phyloP scores from a whole-genome alignment of 371 early-diverging fungal genomes.

The Entomophthora muscae region DNA sequence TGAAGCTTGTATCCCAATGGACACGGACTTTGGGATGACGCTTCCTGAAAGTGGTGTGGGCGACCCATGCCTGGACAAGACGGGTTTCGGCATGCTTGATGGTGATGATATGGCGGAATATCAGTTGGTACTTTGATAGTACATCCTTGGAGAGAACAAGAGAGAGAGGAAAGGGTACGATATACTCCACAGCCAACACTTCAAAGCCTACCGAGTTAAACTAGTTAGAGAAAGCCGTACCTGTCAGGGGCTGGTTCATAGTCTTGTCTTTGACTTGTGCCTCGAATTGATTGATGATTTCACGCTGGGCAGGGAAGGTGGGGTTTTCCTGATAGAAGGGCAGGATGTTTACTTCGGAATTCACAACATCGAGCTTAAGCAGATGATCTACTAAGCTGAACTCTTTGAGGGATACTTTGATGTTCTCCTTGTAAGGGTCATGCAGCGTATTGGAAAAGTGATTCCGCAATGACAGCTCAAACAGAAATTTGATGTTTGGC shows the following conservation, averaged over 20 bases:
- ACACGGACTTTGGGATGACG: constrained; percentile 9
- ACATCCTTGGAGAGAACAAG: constrained; percentile 67
- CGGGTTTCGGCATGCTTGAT: constrained; percentile 71
- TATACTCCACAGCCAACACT: constrained; percentile 53
- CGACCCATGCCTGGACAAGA: constrained; percentile 53
- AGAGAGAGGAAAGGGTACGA: constrained; percentile 70
- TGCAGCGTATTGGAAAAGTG: constrained; percentile 59
- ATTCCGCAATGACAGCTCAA: constrained; percentile 76
- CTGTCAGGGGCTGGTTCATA: constrained; percentile 6
- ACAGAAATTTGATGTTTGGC: constrained; percentile 53
- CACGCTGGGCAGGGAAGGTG: constrained; percentile 1
- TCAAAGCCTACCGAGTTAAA: constrained; percentile 36
- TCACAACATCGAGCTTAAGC: no score
- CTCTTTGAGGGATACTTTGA: constrained; percentile 46
- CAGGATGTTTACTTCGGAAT: constrained; percentile 14
- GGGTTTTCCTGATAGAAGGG: not conserved
- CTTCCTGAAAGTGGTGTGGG: constrained; percentile 18
- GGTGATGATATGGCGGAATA: constrained; percentile 73
- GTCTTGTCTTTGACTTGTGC: not conserved
- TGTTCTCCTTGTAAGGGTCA: constrained; percentile 74
- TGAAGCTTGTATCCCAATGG: constrained; percentile 37
- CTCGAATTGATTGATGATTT: not conserved
- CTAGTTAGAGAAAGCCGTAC: constrained; percentile 11
- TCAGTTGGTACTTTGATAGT: constrained; percentile 71
- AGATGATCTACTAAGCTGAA: constrained; percentile 32